A percentile compares a stretch with the other conserved stretches of the same genome.
Conservation (phyloP, 352 stramenopile species). For the Pythium pyrilobum region DNA sequence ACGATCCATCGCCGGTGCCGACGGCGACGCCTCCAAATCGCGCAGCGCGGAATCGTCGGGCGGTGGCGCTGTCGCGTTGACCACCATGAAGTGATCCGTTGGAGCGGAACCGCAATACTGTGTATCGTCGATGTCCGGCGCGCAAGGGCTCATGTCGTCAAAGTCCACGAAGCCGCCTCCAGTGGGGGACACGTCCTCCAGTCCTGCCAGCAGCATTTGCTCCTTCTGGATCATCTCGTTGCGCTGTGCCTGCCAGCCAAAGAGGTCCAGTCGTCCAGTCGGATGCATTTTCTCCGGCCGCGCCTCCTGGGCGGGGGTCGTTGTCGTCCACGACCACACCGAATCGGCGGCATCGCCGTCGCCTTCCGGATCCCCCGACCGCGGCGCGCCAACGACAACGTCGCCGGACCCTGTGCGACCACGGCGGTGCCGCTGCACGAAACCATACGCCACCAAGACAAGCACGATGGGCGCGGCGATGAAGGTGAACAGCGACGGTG, state of each 20-base stretch:
- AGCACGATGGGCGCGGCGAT: slow-evolving; percentile 12
- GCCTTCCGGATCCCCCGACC: neutral
- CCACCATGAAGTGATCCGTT: neutral
- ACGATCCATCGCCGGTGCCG: neutral
- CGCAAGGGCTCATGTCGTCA: slow-evolving; percentile 30
- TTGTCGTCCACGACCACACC: slow-evolving; percentile 13
- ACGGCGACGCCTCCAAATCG: neutral
- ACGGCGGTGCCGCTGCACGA: slow-evolving; percentile 4
- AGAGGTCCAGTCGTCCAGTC: slow-evolving; percentile 34
- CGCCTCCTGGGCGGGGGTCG: slow-evolving; percentile 1
- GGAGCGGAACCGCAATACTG: no score
- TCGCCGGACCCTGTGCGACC: slow-evolving; percentile 7
- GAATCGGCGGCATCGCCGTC: slow-evolving; percentile 9
- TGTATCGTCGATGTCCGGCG: slow-evolving; percentile 22
- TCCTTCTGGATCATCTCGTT: slow-evolving; percentile 49
- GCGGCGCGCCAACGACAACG: neutral
- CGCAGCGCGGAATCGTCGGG: neutral
- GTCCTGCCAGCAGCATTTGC: slow-evolving; percentile 29
- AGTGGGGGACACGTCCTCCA: slow-evolving; percentile 34
- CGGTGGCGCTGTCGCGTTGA: neutral
- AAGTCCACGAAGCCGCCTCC: slow-evolving; percentile 43
- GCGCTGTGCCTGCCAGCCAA: slow-evolving; percentile 48
- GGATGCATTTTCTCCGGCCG: slow-evolving; percentile 5
- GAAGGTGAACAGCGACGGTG: slow-evolving; percentile 14
- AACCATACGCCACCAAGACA: slow-evolving; percentile 9